Base-by-base conservation (phyloP, 2,329 filamentous ascomycete genomes). In the Emmonsiellopsis sp. region DNA sequence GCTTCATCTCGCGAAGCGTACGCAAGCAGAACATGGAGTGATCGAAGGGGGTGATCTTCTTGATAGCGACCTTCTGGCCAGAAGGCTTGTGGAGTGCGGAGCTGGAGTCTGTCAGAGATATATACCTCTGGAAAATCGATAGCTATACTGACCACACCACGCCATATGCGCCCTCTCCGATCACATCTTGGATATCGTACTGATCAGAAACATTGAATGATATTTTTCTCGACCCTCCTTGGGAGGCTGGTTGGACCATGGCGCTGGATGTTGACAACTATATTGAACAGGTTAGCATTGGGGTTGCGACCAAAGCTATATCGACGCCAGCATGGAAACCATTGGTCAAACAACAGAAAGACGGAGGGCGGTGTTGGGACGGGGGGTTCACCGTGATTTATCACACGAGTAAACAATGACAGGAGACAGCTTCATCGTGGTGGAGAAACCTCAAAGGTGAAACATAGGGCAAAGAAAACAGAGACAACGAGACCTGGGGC, bases 191-290 rank as follows among this genome's bases (percentile, higher is more conserved):
- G 62, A 98, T 98, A 68, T 98, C 93, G 70, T 98, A 98, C 73
- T 98, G 93, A 73, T 98, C 93, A 67, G 91, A 96, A 59, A 98
- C 93, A 69, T 98, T 98, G 84, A 98, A 98, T 54, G 91, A 97
- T 71, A 98, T 98, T 82, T 97, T 98, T 70, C 93, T 76, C 57
- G 82, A 84, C 61, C 80, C 79, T 67, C 74, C 76, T 52, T 69
- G 82, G 64, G 72, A 69, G 56, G 72, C 65, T 46, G 70, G 72
- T 58, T 75, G 70, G 56, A 70, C 71, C 73, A 76, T 75, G 26
- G 44, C 61, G 56, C 8, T 43, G 32, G 15, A 30, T 42, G 35
- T 54, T 32, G 38, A 51, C 11, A 30, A 26, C 49, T 51, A 35
- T 20, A 44, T 47, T 34, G 15, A 45, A 30, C 16, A n/a, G n/a